Conservation (phyloP, 257 asterid genomes). For the Cynanchum wilfordii region DNA sequence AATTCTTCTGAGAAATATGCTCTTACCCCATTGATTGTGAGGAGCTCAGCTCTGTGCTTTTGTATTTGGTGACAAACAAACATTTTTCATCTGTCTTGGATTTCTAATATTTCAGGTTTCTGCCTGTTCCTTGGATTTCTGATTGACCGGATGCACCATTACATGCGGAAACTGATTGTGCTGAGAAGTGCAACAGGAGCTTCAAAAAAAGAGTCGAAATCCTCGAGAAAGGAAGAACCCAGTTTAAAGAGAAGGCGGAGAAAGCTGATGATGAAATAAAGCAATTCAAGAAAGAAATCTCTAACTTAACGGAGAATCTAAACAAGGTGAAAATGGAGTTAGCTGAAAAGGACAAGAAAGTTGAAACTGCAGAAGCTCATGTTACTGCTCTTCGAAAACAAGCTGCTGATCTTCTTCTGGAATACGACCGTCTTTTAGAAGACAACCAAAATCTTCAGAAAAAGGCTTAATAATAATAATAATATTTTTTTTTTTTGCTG, state of each 20-base stretch:
- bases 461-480: too few relatives aligned
- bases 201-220: constrained; percentile 56
- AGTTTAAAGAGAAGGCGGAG: constrained; percentile 63
- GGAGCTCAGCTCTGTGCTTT: too few relatives aligned
- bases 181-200: constrained; percentile 52
- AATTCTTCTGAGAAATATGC: neutral
- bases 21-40: too few relatives aligned
- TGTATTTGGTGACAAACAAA: too few relatives aligned
- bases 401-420: constrained; percentile 77
- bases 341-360: constrained; percentile 48
- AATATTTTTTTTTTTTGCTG: too few relatives aligned
- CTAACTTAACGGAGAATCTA: constrained; percentile 45
- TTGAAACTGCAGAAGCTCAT: constrained; percentile 75
- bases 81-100: too few relatives aligned
- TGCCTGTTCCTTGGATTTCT: constrained; percentile 76
- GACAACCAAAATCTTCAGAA: constrained; percentile 84
- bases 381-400: constrained; percentile 77
- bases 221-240: constrained; percentile 64
- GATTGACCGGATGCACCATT: constrained; percentile 92
- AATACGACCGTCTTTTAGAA: constrained; percentile 75
- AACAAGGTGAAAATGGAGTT: constrained; percentile 59
- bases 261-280: constrained; percentile 53
- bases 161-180: constrained; percentile 53
- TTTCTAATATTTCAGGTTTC: constrained; percentile 43
- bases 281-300: constrained; percentile 43